Evolutionary conservation across 106 monocot species (phyloP).

Genomic region (Phalaenopsis equestris): DNA sequence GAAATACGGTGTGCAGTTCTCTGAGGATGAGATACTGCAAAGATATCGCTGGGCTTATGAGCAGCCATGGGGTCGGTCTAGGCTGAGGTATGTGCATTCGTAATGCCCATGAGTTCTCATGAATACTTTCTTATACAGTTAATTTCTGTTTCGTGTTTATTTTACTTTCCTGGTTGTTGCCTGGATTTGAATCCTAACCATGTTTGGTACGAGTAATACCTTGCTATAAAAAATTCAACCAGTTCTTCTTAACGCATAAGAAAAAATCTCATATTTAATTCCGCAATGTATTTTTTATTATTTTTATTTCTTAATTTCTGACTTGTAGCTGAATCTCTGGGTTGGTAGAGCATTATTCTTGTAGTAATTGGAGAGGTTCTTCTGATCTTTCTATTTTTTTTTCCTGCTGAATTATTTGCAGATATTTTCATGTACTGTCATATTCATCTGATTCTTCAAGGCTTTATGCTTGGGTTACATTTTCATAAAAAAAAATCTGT

Average conservation of each 20-base stretch:
- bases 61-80: slow-evolving; percentile 88
- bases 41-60: slow-evolving; percentile 90
- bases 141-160: no score
- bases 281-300: no score
- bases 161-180: no score
- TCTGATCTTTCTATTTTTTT: not conserved
- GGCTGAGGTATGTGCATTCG: slow-evolving; percentile 47
- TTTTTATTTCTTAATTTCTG: no score
- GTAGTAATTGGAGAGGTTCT: not conserved
- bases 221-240: no score
- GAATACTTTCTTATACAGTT: no score
- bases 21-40: slow-evolving; percentile 82
- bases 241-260: no score
- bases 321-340: no score
- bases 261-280: no score
- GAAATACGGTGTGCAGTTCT: slow-evolving; percentile 88
- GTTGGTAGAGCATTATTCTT: not conserved
- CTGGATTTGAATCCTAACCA: no score
- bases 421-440: not conserved
- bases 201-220: no score
- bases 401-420: not conserved
- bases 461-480: not conserved
- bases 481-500: not conserved
- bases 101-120: not conserved
- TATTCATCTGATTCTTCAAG: not conserved